Base-by-base conservation (phyloP, 1,139 yeast species). In the Suhomyces guaymorum region DNA sequence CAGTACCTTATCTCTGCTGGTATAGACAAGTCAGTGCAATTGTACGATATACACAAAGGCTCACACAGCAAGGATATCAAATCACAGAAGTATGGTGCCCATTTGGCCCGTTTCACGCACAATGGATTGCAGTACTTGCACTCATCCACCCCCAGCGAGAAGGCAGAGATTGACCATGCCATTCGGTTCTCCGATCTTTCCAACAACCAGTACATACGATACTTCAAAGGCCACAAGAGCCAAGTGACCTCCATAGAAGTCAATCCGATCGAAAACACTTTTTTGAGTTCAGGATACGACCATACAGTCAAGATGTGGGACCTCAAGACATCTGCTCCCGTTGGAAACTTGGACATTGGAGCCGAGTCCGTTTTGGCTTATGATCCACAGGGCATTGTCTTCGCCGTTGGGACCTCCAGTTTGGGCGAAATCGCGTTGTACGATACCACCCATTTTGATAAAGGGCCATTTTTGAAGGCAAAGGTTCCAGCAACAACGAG, bases 31-130 rank as follows among this genome's bases (percentile, higher is more conserved):
- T 74, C 87, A 13, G 80, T 92, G 48, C 95, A 88, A 52, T 62
- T 94, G 14, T 92, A 88, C 55, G 96, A 90, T 59, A 73, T 81
- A 17, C 73, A 78, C 31, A 71, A 77, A 35, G 97, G 97, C 1
- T 68, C 74, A 21, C 83, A 79, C 45, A 47, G 66, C 32, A 80
- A 78, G 44, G 80, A 88, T 5, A 73, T 87, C 5, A 83, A 79
- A 45, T 82, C 95, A 15, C 92, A 88, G 60, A 92, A 92, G 54
- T 92, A 92, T 50, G 98, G 99, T 0, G 88, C 90, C 38, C 89
- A 87, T 52, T 62, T 87, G 26, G 97, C 96, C 2, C 70, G 80
- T 31, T 92, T 92, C 57, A 82, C 96, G 1, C 96, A 88, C 51
- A 73, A 75, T 29, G 82, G 80, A 27, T 72, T 79, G 38, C 80